Percentiles rank a stretch among this genome's conserved stretches.
Evolutionary conservation across 2,329 filamentous ascomycete genomes (phyloP).

Genomic region (Trichocomaceae sp.): DNA sequence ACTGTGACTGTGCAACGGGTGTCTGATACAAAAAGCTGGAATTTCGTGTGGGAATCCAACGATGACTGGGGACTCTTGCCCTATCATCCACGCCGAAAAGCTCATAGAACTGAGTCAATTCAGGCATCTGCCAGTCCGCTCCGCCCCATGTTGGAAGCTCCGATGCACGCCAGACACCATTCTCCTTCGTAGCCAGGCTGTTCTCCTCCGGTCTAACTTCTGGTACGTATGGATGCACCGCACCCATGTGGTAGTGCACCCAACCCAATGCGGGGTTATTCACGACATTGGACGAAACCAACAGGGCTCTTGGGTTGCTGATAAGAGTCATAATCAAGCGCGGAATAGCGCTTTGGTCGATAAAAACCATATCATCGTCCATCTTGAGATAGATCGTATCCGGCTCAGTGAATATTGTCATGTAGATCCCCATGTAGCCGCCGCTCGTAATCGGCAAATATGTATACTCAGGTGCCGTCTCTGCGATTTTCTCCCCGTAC

Average conservation of each 20-base stretch:
- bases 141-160: constrained; percentile 11
- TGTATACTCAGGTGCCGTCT: constrained; percentile 8
- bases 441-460: constrained; percentile 5
- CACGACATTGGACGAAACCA: constrained; percentile 12
- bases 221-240: constrained; percentile 12
- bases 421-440: constrained; percentile 8
- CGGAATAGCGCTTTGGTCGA: constrained; percentile 13
- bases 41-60: constrained; percentile 12
- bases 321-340: constrained; percentile 8
- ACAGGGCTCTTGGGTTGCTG: constrained; percentile 9
- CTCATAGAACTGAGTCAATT: constrained; percentile 10
- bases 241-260: constrained; percentile 14
- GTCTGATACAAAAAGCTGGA: constrained; percentile 10
- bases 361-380: constrained; percentile 14
- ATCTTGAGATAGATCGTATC: constrained; percentile 13
- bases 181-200: constrained; percentile 10
- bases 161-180: constrained; percentile 11
- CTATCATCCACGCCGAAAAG: constrained; percentile 12
- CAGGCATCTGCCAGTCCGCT: constrained; percentile 12
- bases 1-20: constrained; percentile 11
- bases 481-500: constrained; percentile 10
- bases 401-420: constrained; percentile 7
- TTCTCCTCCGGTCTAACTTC: constrained; percentile 5
- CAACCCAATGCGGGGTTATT: constrained; percentile 12
- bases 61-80: constrained; percentile 9